Evolutionary conservation across 495 filamentous ascomycete genomes (phyloP).

Genomic region (Podospora anserina): DNA sequence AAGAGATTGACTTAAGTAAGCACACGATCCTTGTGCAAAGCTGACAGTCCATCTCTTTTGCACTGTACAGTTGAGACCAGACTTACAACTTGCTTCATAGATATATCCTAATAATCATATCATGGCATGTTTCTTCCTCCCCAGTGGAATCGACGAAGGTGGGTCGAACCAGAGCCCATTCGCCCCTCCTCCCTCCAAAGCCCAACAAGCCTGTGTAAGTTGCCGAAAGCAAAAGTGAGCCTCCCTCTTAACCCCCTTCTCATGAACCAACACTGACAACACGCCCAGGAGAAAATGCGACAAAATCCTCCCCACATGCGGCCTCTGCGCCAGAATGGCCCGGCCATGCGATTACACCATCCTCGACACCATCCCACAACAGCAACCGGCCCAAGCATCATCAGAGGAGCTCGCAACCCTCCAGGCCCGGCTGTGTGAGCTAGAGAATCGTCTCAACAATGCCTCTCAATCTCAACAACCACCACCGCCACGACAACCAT

Average conservation of each 20-base stretch:
- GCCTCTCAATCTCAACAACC: neutral
- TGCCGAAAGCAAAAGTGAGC: conserved; percentile 43
- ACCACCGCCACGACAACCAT: neutral
- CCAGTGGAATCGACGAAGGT: neutral
- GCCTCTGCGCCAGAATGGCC: conserved; percentile 40
- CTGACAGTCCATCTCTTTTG: too few relatives aligned
- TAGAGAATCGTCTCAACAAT: conserved; percentile 37
- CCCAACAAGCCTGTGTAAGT: conserved; percentile 27
- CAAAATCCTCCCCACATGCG: conserved; percentile 45
- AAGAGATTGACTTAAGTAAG: too few relatives aligned
- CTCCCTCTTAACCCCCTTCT: neutral
- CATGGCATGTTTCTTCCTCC: neutral
- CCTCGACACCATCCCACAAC: conserved; percentile 15
- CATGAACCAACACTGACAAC: neutral
- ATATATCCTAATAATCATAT: neutral
- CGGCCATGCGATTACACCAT: conserved; percentile 43
- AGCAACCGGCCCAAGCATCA: conserved; percentile 26
- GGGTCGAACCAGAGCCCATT: neutral
- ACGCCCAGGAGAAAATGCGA: conserved; percentile 43
- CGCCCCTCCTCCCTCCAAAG: conserved; percentile 14
- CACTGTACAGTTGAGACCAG: too few relatives aligned
- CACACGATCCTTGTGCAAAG: too few relatives aligned
- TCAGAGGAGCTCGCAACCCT: conserved; percentile 41
- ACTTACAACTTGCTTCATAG: too few relatives aligned
- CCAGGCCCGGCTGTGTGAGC: conserved; percentile 35